A percentile compares a stretch with the other conserved stretches of the same genome.
phyloP scores from a whole-genome alignment of 2,329 filamentous ascomycete species.

The Cladophialophora bantiana region DNA sequence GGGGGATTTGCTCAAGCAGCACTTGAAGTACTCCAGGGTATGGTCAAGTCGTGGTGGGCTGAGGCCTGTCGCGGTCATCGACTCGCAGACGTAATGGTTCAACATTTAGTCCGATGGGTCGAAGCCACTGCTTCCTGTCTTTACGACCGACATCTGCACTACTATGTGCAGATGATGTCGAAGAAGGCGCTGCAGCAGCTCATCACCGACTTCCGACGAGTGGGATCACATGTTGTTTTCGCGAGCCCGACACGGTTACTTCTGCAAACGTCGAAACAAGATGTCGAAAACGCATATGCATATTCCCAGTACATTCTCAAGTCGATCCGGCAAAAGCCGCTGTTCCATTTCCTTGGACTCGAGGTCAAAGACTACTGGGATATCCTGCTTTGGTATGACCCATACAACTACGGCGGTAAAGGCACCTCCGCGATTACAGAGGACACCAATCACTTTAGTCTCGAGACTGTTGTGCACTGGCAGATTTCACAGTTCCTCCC shows the following conservation, averaged over 20 bases:
- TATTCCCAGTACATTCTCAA: constrained; percentile 98
- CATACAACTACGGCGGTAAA: constrained; percentile 98
- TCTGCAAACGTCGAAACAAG: constrained; percentile 93
- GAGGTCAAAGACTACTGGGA: constrained; percentile 99
- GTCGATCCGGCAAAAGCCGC: constrained; percentile 91
- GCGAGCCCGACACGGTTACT: constrained; percentile 88
- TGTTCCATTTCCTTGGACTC: constrained; percentile 96
- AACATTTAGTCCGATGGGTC: constrained; percentile 96
- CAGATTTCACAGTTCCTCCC: constrained; percentile 92
- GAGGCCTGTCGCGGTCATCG: constrained; percentile 88
- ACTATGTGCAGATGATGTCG: constrained; percentile 99
- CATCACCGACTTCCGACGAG: constrained; percentile 93
- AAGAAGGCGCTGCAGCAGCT: constrained; percentile 96
- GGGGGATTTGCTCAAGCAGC: constrained; percentile 93
- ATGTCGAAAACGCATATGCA: constrained; percentile 94
- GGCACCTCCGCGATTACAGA: constrained; percentile 82
- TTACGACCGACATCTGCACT: constrained; percentile 91
- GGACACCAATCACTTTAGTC: constrained; percentile 72
- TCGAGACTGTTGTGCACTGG: constrained; percentile 98
- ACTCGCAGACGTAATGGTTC: constrained; percentile 98
- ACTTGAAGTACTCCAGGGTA: constrained; percentile 88
- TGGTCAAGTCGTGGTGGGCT: constrained; percentile 99
- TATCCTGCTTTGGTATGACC: constrained; percentile 97
- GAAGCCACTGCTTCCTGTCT: constrained; percentile 92
- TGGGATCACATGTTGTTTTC: constrained; percentile 95